Conservation (phyloP, 164 flowering plant genomes). For the Platanus orientalis region DNA sequence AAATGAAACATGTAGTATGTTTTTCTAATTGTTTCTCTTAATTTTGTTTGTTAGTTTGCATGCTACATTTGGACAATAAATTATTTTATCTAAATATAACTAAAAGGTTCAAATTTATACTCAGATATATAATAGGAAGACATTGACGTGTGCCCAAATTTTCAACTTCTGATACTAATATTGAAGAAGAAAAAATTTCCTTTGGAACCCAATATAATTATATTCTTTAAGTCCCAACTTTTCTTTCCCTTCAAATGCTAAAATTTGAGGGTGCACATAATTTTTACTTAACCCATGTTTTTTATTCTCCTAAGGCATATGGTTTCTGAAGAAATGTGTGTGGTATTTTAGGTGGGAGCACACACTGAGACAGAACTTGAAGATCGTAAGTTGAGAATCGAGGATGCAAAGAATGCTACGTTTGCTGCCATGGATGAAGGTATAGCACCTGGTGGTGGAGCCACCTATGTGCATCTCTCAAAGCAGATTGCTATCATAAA, state of each 20-base stretch:
- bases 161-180: too few relatives aligned
- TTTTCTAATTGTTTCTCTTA: too few relatives aligned
- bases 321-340: conserved; percentile 15
- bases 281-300: background rate
- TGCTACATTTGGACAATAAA: too few relatives aligned
- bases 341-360: conserved; percentile 77
- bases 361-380: conserved; percentile 88
- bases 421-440: conserved; percentile 95
- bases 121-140: too few relatives aligned
- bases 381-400: conserved; percentile 80
- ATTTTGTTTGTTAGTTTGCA: too few relatives aligned
- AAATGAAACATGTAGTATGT: too few relatives aligned
- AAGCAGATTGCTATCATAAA: conserved; percentile 55
- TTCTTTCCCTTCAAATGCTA: background rate
- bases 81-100: too few relatives aligned
- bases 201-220: too few relatives aligned
- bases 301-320: conserved; percentile 9
- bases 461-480: conserved; percentile 65
- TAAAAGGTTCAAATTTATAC: too few relatives aligned
- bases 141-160: too few relatives aligned
- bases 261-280: background rate
- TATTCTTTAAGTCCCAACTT: background rate
- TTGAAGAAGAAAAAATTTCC: too few relatives aligned
- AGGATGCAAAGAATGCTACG: conserved; percentile 95
- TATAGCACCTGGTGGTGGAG: conserved; percentile 92